phyloP scores from a whole-genome alignment of 1,284 basidiomycete genomes.

The Hemileia vastatrix region DNA sequence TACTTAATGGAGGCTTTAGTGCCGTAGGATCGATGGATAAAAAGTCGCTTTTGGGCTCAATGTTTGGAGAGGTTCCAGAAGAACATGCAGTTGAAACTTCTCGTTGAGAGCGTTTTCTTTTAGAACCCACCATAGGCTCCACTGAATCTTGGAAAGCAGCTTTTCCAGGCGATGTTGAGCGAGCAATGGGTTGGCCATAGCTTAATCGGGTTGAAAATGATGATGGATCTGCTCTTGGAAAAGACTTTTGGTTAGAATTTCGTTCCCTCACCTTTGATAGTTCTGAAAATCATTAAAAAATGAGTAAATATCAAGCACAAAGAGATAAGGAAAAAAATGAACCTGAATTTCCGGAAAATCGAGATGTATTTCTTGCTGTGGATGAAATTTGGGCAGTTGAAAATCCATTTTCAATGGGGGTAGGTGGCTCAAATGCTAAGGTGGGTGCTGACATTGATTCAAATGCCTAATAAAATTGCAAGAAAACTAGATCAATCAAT shows the following conservation, averaged over 20 bases:
- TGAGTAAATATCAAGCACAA: background rate
- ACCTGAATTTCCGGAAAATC: conserved; percentile 47
- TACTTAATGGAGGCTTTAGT: conserved; percentile 7
- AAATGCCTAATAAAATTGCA: too few species aligned
- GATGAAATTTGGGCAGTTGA: conserved; percentile 4
- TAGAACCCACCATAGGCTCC: background rate
- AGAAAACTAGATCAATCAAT: too few species aligned
- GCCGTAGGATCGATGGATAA: conserved; percentile 18
- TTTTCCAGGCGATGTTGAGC: too few species aligned
- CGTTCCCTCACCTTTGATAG: too few species aligned
- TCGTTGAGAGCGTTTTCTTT: background rate
- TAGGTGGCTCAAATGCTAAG: conserved; percentile 19
- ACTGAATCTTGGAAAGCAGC: too few species aligned
- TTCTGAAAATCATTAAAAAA: background rate
- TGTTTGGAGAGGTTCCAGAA: conserved; percentile 15
- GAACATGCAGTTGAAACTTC: conserved; percentile 12
- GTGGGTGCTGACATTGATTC: conserved; percentile 9
- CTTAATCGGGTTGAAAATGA: conserved; percentile 5
- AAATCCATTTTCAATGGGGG: conserved; percentile 7
- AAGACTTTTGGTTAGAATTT: too few species aligned
- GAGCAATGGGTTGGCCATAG: conserved; percentile 18
- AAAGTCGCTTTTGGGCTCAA: conserved; percentile 7
- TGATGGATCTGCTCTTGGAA: background rate
- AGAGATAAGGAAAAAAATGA: background rate
- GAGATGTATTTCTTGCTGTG: background rate